These are phyloP conservation scores for Rhynchospora tenuis DNA, from an alignment of 176 grass and related monocot species.

Conservation along the genomic window DNA sequence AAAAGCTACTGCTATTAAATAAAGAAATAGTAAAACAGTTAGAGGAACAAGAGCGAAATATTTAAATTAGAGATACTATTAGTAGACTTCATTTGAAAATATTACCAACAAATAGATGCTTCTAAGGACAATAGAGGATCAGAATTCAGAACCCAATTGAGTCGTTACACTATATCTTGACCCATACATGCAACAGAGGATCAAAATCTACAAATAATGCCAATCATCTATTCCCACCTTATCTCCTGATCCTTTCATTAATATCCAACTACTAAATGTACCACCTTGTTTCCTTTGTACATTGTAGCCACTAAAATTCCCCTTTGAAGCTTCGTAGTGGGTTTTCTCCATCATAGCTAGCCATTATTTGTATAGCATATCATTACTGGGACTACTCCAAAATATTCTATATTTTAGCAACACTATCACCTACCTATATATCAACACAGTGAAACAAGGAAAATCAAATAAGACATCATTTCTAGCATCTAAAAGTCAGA, in stretches of 20 bases:
- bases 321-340: background rate
- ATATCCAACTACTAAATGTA: constrained; percentile 20
- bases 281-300: background rate
- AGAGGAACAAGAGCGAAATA: too few species aligned
- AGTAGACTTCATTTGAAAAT: too few species aligned
- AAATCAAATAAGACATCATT: constrained; percentile 1
- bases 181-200: background rate
- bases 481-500: background rate
- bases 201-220: constrained; percentile 3
- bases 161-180: background rate
- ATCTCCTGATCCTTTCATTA: constrained; percentile 3
- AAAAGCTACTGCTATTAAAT: too few species aligned
- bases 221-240: background rate
- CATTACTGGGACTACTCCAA: background rate
- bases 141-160: background rate
- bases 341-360: background rate
- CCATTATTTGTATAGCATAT: constrained; percentile 9
- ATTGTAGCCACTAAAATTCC: background rate
- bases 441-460: background rate
- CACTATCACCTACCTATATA: background rate
- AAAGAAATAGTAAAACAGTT: too few species aligned
- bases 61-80: too few species aligned
- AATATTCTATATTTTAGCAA: background rate
- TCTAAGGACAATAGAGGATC: too few species aligned
- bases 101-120: too few species aligned